Base-by-base conservation (phyloP, 1,284 basidiomycete species). In the Somion occarium region DNA sequence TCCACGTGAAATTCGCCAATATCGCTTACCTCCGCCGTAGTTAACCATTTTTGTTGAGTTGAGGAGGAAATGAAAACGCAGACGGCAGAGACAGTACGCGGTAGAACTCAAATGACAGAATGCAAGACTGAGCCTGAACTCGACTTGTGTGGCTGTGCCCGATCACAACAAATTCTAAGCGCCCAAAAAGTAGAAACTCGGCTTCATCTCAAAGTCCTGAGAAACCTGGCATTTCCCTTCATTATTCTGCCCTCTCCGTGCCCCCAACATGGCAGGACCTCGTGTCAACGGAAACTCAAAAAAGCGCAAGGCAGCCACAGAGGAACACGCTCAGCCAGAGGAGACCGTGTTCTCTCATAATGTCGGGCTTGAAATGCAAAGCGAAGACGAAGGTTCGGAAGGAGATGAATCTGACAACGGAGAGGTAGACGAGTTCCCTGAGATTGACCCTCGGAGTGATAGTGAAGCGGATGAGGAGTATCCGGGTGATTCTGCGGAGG, bases 21-120 rank as follows among this genome's bases (percentile, higher is more conserved):
- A 45, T 37, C 3, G 3, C 80, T 51, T 61, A 82, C 85, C 85
- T 72, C 85, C 85, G 46, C 85, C 85, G 66, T 87, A 86, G 56
- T 81, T 80, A 20, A 86, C 83, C 84, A 87, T 87, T 44, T 38
- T 63, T 48, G 43, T 38, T 45, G 49, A 23, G n/a, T 11, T 18
- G 27, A 13, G 11, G 46, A 3, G 11, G 30, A 13, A 43, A 23
- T 19, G 15, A 24, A 22, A 43, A 22, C 5, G 20, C 13, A 22
- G 42, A 22, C 24, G 19, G 22, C 42, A 22, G 15, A 15, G 30
- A 7, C 7, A 34, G 15, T 15, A 7, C 7, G 30, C 15, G 15
- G 30, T 34, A 15, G 30, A 34, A 34, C 7, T 34, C 15, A 15
- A 34, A 34, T 34, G 30, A 34, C 7, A 27, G 42, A 44, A 42